Base-by-base conservation (phyloP, 306 rosid genomes). In the Corylus heterophylla region DNA sequence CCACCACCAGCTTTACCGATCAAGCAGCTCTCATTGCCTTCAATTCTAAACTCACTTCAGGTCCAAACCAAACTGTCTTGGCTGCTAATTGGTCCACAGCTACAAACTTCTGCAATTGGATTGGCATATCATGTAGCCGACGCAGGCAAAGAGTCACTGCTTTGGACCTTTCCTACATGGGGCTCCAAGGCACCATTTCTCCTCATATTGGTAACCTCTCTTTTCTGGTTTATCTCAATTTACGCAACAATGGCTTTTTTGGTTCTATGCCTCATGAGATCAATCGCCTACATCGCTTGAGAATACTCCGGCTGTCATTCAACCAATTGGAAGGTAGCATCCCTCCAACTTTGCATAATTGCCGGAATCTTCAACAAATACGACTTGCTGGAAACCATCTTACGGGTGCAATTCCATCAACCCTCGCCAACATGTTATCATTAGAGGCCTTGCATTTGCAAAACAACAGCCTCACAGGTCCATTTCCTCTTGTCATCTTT, bases 261-360 rank as follows among this genome's bases (percentile, higher is more conserved):
- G 69, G 47, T 63, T 63, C 17, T 27, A 0, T 63, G 2, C 69
- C 69, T 0, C 12, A 14, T 14, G 69, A 63, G 69, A 63, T 63
- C 4, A 2, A 47, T 2, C 69, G 4, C 35, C 47, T 63, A 14
- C 47, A 5, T 7, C 12, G 69, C 47, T 63, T 63, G 69, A 63
- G 44, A 16, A 1, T 0, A 10, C 12, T 63, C 4, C 0, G 0
- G 1, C 35, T 63, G 1, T 0, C 4, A 1, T 0, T 0, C 11
- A 63, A 63, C 47, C 4, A 12, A 13, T 14, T 63, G 22, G 69
- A 63, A 63, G 47, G 47, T 25, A 63, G 0, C 5, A 63, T 63
- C 45, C 45, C 47, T 10, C 68, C n/a, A 4, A 13, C 17, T 12
- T 25, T 61, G 27, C 1, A 25, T 27, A 1, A 61, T n/a, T 61